Evolutionary conservation across 345 rosid genomes (phyloP), one percentile per base, ranked within the genome.

Genomic region (Cardamine chenopodiifolia): DNA sequence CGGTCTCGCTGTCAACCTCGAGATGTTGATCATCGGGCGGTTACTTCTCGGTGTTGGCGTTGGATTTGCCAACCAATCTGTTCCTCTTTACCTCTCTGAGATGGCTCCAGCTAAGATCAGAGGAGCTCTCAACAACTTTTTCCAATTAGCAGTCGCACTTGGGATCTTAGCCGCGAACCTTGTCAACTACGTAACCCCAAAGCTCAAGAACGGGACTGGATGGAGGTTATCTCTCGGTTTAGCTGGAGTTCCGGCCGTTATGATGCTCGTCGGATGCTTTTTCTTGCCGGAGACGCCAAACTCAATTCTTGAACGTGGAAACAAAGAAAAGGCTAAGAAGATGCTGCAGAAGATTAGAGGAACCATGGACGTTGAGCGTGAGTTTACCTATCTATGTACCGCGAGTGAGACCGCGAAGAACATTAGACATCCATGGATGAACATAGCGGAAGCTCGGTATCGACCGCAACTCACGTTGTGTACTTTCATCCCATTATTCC

Each of bases 21-120:
- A 65, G 7, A 85, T 83, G 86, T 81, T 85, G 7, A 83, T 83
- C 65, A 32, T 85, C 4, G 88, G 86, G 2, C 14, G 88, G 18
- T 31, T 83, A 19, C 66, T 83, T 55, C 83, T 85, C 18, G 86
- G 88, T 53, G 29, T 85, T 0, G 86, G 88, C 3, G 74, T 85
- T 28, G 86, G 88, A 4, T 85, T 83, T 32, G 61, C 78, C 12
- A 85, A 81, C 62, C 86, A 83, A 74, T 68, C 85, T 35, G 79
- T 78, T 23, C 87, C 85, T 0, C 63, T 82, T n/a, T 84, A 81
- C 54, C 76, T 84, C 17, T 82, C 82, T 7, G 87, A 82, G 73
- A 82, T 82, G 82, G 85, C 87, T 44, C 87, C 87, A 1, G 75
- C 78, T 6, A 60, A 50, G 15, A 23, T 74, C 7, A 71, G 85